phyloP scores from a whole-genome alignment of 2,329 filamentous ascomycete species.

The Alternaria rosae region DNA sequence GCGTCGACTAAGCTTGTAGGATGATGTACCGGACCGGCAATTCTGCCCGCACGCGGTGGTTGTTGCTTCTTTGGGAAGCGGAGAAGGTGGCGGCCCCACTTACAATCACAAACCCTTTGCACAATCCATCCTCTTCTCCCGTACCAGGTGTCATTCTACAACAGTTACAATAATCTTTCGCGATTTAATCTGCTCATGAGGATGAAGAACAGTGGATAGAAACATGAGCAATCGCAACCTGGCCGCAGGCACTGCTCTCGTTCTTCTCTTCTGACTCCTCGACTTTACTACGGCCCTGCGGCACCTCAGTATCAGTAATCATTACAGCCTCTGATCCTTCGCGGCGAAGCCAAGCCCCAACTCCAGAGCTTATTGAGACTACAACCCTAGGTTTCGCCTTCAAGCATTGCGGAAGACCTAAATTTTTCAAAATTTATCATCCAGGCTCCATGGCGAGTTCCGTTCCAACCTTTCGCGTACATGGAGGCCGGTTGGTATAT shows the following conservation, averaged over 20 bases:
- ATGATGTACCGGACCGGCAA: not conserved
- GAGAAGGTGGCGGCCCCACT: not conserved
- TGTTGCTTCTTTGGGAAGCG: not conserved
- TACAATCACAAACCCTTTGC: not conserved
- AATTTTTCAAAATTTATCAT: not conserved
- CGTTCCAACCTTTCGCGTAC: too few species aligned
- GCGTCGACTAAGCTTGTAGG: not conserved
- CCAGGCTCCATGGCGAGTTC: too few species aligned
- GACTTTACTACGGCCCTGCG: not conserved
- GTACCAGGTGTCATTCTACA: not conserved
- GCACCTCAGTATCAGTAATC: not conserved
- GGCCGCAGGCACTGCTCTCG: not conserved
- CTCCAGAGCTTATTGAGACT: not conserved
- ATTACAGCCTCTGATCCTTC: not conserved
- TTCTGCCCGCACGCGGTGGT: not conserved
- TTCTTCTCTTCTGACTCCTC: not conserved
- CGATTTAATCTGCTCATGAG: not conserved
- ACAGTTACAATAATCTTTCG: not conserved
- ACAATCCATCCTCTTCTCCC: not conserved
- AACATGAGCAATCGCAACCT: not conserved
- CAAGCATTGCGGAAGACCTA: not conserved
- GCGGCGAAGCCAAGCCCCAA: not conserved
- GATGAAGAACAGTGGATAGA: not conserved
- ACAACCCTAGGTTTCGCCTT: not conserved
- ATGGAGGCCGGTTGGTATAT: too few species aligned